Evolutionary conservation across 192 early-diverging fungal species (phyloP).

Genomic region (Allomyces macrogynus): DNA sequence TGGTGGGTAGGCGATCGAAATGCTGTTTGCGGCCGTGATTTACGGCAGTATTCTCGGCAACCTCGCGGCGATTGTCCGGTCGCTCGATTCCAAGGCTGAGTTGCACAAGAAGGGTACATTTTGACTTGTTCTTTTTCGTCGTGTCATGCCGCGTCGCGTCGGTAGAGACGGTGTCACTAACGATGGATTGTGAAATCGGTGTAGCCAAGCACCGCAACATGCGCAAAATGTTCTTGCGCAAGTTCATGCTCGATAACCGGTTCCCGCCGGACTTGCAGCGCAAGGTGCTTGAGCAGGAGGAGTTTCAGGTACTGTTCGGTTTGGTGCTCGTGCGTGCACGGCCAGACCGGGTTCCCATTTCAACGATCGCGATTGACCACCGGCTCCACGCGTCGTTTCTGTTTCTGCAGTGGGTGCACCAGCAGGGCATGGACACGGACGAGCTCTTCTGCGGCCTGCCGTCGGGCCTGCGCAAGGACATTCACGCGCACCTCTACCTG

Average conservation of each 20-base stretch:
- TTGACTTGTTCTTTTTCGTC: too few relatives aligned
- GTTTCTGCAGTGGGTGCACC: not conserved
- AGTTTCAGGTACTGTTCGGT: not conserved
- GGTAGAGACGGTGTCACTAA: not conserved
- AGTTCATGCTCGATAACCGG: not conserved
- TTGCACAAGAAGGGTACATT: not conserved
- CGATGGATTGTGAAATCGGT: too few relatives aligned
- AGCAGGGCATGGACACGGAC: slow-evolving; percentile 8
- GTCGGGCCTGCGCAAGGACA: slow-evolving; percentile 2
- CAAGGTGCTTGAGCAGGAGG: slow-evolving; percentile 5
- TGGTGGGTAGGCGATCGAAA: not conserved
- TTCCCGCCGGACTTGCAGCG: not conserved
- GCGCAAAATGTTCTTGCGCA: not conserved
- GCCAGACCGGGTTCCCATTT: too few relatives aligned
- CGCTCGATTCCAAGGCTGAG: not conserved
- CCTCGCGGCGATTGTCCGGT: not conserved
- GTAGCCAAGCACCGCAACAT: not conserved
- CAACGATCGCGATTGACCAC: too few relatives aligned
- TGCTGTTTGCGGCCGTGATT: not conserved
- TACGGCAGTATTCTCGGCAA: not conserved
- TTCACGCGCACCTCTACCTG: slow-evolving; percentile 7
- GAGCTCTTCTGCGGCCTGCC: slow-evolving; percentile 7
- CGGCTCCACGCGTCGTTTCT: too few relatives aligned
- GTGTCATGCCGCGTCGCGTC: not conserved
- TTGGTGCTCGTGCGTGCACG: too few relatives aligned